Percentiles rank a stretch among this genome's conserved stretches.
Evolutionary conservation across 495 filamentous ascomycete species (phyloP).

Genomic region (Penicillium odoratum): DNA sequence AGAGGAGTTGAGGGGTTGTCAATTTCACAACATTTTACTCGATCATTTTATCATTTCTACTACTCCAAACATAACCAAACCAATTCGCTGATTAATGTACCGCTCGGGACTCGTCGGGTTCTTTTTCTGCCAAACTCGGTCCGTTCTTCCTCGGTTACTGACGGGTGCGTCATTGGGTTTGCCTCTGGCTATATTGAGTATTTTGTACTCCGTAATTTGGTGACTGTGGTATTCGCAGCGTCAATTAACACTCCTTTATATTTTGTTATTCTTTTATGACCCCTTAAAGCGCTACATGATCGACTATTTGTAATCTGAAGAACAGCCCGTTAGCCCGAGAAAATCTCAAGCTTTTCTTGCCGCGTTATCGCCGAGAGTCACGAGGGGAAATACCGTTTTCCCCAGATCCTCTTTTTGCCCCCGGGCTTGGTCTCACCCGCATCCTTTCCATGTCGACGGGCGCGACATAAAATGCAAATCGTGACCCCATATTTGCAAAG

Average conservation of each 20-base stretch:
- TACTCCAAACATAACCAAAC: not conserved
- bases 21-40: conserved; percentile 3
- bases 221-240: not conserved
- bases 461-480: conserved; percentile 32
- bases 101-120: conserved; percentile 6
- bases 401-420: conserved; percentile 23
- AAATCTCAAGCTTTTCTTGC: conserved; percentile 17
- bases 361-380: conserved; percentile 32
- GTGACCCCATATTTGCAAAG: conserved; percentile 5
- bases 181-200: not conserved
- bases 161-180: conserved; percentile 2
- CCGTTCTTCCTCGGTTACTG: conserved; percentile 8
- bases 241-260: not conserved
- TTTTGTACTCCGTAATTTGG: not conserved
- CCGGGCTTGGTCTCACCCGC: conserved; percentile 14
- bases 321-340: conserved; percentile 37
- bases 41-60: not conserved
- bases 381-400: conserved; percentile 27
- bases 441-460: conserved; percentile 32
- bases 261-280: not conserved
- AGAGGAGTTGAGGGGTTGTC: conserved; percentile 14
- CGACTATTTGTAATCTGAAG: conserved; percentile 18
- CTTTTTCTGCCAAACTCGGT: conserved; percentile 5
- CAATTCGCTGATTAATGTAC: not conserved
- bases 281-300: not conserved